Evolutionary conservation across 345 rosid genomes (phyloP), one percentile per base, ranked within the genome.

Genomic region (Rhizophora mangle): DNA sequence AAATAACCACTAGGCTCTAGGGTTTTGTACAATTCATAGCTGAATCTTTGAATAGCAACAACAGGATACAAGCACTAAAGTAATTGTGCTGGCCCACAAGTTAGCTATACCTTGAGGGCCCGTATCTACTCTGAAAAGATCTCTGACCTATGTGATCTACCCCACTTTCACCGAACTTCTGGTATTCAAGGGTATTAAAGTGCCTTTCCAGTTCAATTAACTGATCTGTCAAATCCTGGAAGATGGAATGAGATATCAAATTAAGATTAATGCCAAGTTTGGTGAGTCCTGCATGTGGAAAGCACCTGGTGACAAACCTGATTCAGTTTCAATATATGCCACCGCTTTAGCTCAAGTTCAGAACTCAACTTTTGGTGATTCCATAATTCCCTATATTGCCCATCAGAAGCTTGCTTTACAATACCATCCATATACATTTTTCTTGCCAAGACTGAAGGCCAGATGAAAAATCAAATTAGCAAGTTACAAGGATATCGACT

Each of bases 351-450:
- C 82, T 90, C 97, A 79, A 92, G 86, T 79, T 88, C 97, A 66
- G 90, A 79, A 78, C 87, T 82, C 85, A 92, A 79, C 84, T 84
- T 90, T 82, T 85, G 99, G 74, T 79, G 85, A 83, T 86, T 86
- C 99, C 97, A 92, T 36, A 92, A 86, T 59, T 95, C 96, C 96
- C 89, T 86, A 72, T 90, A 92, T 63, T 71, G 89, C 64, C 78
- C 72, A 77, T 95, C 96, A 62, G 87, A 85, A 74, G 96, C 87
- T 88, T 95, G 99, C 81, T 88, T 90, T 56, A 87, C 74, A 74
- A 90, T 80, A 65, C 92, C 96, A 76, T 95, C 93, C 74, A 90
- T 66, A 65, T 86, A 84, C 78, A 81, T 74, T 83, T 84, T 89
- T 82, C 86, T 88, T 53, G 93, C 93, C 90, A 89, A 74, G 74